Evolutionary conservation across 805 yeast genomes (phyloP).

Genomic region (Kregervanrija delftensis): DNA sequence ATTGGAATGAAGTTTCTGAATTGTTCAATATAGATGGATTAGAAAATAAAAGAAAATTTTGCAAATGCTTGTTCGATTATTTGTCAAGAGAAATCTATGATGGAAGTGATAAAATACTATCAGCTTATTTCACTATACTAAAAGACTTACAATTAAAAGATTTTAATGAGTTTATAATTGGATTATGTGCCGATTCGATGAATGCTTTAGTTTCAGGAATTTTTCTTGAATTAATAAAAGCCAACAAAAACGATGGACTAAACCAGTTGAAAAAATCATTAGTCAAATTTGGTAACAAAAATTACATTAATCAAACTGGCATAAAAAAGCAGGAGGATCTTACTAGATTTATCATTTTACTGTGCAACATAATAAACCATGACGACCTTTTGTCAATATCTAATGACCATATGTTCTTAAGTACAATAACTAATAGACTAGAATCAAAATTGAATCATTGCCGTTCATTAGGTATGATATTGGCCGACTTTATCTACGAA

Average conservation of each 20-base stretch:
- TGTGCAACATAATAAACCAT: slow-evolving; percentile 22
- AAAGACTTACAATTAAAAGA: not conserved
- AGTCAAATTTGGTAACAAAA: slow-evolving; percentile 18
- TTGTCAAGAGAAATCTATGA: too few relatives aligned
- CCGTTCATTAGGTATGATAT: slow-evolving; percentile 47
- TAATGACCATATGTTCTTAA: slow-evolving; percentile 33
- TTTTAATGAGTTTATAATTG: not conserved
- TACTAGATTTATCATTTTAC: slow-evolving; percentile 40
- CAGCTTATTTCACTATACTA: not conserved
- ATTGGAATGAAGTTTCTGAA: too few relatives aligned
- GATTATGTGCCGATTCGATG: too few relatives aligned
- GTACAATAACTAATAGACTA: slow-evolving; percentile 48
- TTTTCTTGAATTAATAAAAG: too few relatives aligned
- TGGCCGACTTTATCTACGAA: slow-evolving; percentile 46
- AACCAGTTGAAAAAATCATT: slow-evolving; percentile 5
- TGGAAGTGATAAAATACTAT: not conserved
- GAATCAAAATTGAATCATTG: slow-evolving; percentile 38
- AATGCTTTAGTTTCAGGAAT: too few relatives aligned
- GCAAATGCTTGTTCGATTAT: too few relatives aligned
- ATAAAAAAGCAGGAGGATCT: slow-evolving; percentile 37
- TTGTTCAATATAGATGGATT: too few relatives aligned
- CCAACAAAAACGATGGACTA: too few relatives aligned
- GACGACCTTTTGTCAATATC: slow-evolving; percentile 27
- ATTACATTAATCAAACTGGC: slow-evolving; percentile 27
- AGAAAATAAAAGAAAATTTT: too few relatives aligned